Conservation (phyloP, 139 green algal species). For the Chlamydomonas sp. region DNA sequence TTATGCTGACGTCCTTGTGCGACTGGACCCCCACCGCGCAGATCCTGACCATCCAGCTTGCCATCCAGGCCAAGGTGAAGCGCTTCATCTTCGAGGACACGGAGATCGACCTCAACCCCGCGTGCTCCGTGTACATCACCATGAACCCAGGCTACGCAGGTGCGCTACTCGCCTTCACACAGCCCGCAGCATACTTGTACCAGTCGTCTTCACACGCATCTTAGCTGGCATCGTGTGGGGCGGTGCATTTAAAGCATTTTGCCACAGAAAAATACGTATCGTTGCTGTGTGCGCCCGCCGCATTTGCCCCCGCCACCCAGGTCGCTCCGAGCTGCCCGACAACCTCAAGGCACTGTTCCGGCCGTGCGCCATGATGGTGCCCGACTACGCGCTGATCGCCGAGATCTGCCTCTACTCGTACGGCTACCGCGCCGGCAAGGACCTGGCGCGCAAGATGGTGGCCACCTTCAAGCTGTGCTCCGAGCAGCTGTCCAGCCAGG, state of each 20-base stretch:
- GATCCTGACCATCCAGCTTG: constrained; percentile 80
- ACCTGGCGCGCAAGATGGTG: constrained; percentile 85
- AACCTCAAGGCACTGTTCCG: constrained; percentile 73
- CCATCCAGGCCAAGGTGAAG: constrained; percentile 77
- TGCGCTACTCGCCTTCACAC: not conserved
- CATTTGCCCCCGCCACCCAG: constrained; percentile 10
- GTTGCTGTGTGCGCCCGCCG: not conserved
- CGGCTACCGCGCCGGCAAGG: constrained; percentile 64
- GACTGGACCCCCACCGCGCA: constrained; percentile 34
- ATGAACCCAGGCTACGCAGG: constrained; percentile 83
- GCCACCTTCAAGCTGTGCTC: constrained; percentile 90
- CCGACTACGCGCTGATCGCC: constrained; percentile 81
- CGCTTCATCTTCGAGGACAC: constrained; percentile 88
- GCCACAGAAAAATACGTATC: too few species aligned
- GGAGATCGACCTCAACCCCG: constrained; percentile 78
- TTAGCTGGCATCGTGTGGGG: too few species aligned
- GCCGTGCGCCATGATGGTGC: constrained; percentile 86
- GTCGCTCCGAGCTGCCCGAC: constrained; percentile 77
- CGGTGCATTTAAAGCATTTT: too few species aligned
- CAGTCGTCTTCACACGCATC: too few species aligned
- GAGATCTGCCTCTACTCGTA: constrained; percentile 82
- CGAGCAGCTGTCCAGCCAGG: constrained; percentile 83
- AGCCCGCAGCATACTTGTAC: too few species aligned
- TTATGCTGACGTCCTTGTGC: not conserved
- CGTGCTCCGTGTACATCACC: constrained; percentile 81